Percentiles rank a stretch among this genome's conserved stretches.
Evolutionary conservation across 257 asterid genomes (phyloP).

Genomic region (Cruciata laevipes): DNA sequence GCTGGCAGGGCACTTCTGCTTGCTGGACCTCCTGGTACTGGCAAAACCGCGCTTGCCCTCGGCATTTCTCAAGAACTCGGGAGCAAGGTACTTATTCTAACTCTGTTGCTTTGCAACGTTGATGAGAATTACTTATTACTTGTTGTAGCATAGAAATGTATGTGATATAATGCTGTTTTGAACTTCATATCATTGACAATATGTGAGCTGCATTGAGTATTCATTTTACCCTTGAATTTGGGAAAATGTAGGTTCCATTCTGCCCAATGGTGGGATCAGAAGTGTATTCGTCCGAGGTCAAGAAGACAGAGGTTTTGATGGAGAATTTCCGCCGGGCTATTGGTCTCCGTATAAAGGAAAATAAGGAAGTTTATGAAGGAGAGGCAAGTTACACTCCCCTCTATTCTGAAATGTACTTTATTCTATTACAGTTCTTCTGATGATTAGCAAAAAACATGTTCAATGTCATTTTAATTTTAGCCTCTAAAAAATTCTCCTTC

Average conservation of each 20-base stretch:
- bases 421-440: not conserved
- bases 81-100: conserved; percentile 56
- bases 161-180: not conserved
- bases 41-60: conserved; percentile 95
- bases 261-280: conserved; percentile 99
- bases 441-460: not conserved
- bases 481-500: conserved; percentile 14
- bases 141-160: not conserved
- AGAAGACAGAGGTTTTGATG: conserved; percentile 94
- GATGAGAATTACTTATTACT: not conserved
- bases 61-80: conserved; percentile 96
- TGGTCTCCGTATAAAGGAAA: conserved; percentile 93
- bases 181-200: not conserved
- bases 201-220: not conserved
- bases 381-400: conserved; percentile 44
- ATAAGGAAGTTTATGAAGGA: conserved; percentile 96
- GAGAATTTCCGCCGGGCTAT: conserved; percentile 91
- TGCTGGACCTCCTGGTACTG: conserved; percentile 99
- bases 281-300: conserved; percentile 94
- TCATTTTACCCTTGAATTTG: conserved; percentile 7
- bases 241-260: conserved; percentile 67
- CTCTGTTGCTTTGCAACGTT: not conserved
- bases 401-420: not conserved
- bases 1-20: conserved; percentile 83
- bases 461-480: not conserved